Base-by-base conservation (phyloP, 805 yeast genomes). In the Danielia reshetovae region DNA sequence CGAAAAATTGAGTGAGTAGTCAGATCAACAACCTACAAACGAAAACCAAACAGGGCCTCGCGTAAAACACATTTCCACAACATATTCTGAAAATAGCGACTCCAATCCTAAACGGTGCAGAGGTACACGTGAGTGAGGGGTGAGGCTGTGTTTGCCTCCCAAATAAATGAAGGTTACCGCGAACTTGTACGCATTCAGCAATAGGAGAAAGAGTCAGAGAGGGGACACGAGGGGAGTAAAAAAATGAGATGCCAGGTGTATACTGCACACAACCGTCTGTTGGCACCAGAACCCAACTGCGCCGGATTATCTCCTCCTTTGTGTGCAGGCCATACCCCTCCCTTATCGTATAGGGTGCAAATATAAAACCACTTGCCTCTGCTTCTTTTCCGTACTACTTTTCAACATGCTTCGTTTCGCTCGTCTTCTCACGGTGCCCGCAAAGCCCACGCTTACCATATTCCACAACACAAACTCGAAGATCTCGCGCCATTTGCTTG, bases 381-480 rank as follows among this genome's bases (percentile, higher is more conserved):
- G 33, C 33, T 30, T 24, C 11, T 14, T 6, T 21, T n/a, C 23
- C 3, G 9, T 15, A 6, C 21, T 10, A 16, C n/a, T 21, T 19
- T 4, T 17, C 17, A 4, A 9, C 25, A 45, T 45, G 49, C 42
- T 45, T 31, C 35, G 45, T 18, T 42, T 46, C 24, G 46, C 49
- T 36, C 36, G 45, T 27, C 30, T 42, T 18, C 32, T 45, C 30
- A 34, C 44, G n/a, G 39, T 49, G 11, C 6, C 36, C 23, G 32
- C 39, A 21, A 27, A 42, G 23, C 45, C 57, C 7, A 46, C 45
- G 14, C 48, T 57, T 31, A 32, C 61, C 10, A 39, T 60, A 32
- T 60, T 58, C 48, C 66, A 61, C 51, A 53, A 59, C 43, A 32
- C 64, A 17, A 39, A 50, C 28, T 51, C 57, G 18, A 41, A 44